phyloP scores from a whole-genome alignment of 805 yeast genomes.

The Ogataea neopini region DNA sequence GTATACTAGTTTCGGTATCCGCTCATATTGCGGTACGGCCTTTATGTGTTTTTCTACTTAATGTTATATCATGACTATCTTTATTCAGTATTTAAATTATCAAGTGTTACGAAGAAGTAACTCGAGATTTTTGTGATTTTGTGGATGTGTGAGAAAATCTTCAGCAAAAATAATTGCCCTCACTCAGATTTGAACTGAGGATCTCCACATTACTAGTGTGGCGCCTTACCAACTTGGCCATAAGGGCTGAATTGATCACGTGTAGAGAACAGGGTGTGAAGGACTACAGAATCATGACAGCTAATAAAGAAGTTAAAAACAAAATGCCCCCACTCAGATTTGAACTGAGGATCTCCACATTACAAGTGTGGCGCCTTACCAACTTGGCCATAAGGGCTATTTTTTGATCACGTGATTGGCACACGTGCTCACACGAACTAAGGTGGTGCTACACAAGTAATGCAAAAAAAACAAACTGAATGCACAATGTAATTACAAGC shows the following conservation, averaged over 20 bases:
- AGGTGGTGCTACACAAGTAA: too few species aligned
- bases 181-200: slow-evolving; percentile 39
- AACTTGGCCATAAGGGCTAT: slow-evolving; percentile 37
- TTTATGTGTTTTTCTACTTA: background rate
- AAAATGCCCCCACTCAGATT: slow-evolving; percentile 35
- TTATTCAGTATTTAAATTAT: too few species aligned
- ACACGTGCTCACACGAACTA: too few species aligned
- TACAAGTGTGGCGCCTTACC: slow-evolving; percentile 40
- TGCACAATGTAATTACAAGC: too few species aligned
- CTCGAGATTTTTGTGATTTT: too few species aligned
- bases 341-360: slow-evolving; percentile 39
- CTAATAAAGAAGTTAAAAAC: too few species aligned
- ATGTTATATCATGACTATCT: background rate
- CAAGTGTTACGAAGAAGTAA: too few species aligned
- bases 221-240: slow-evolving; percentile 40
- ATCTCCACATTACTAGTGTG: slow-evolving; percentile 39
- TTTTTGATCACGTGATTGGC: background rate
- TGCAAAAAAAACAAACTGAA: too few species aligned
- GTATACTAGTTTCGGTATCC: background rate
- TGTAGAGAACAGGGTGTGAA: background rate
- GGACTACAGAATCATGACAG: too few species aligned
- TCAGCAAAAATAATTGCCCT: slow-evolving; percentile 28
- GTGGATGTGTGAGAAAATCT: too few species aligned
- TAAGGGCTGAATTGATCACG: slow-evolving; percentile 27
- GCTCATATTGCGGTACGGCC: background rate